phyloP scores from a whole-genome alignment of 805 yeast species.

The Lachancea meyersii region DNA sequence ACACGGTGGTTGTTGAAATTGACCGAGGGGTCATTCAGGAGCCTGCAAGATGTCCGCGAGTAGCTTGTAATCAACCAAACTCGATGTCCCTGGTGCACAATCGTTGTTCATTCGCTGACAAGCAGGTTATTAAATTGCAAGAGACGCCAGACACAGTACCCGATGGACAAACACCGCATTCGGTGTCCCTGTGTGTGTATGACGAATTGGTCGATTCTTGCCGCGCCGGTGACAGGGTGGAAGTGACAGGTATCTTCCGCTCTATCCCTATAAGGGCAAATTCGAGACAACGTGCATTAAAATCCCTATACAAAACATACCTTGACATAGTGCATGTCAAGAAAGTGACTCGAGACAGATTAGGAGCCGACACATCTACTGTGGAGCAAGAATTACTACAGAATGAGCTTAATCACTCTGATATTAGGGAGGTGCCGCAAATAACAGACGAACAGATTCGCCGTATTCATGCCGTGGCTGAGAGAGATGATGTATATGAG shows the following conservation, averaged over 20 bases:
- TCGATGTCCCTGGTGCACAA: slow-evolving; percentile 91
- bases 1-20: slow-evolving; percentile 83
- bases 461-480: slow-evolving; percentile 53
- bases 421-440: slow-evolving; percentile 68
- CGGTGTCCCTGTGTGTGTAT: slow-evolving; percentile 87
- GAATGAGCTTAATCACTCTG: slow-evolving; percentile 45
- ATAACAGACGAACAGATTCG: slow-evolving; percentile 64
- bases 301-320: slow-evolving; percentile 83
- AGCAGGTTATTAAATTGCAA: slow-evolving; percentile 88
- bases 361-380: slow-evolving; percentile 76
- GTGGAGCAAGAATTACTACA: slow-evolving; percentile 39
- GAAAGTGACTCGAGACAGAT: slow-evolving; percentile 72
- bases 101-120: slow-evolving; percentile 88
- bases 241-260: slow-evolving; percentile 91
- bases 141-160: slow-evolving; percentile 96
- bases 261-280: slow-evolving; percentile 88
- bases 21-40: slow-evolving; percentile 93
- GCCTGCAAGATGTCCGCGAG: slow-evolving; percentile 89
- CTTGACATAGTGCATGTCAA: slow-evolving; percentile 90
- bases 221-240: slow-evolving; percentile 94
- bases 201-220: slow-evolving; percentile 93
- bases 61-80: slow-evolving; percentile 70
- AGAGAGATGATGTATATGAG: slow-evolving; percentile 77
- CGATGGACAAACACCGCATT: slow-evolving; percentile 97
- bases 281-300: slow-evolving; percentile 75